These are phyloP conservation scores for Sphagnum contortum DNA, from an alignment of 225 moss, liverwort and hornwort genomes.

Conservation along the genomic window DNA sequence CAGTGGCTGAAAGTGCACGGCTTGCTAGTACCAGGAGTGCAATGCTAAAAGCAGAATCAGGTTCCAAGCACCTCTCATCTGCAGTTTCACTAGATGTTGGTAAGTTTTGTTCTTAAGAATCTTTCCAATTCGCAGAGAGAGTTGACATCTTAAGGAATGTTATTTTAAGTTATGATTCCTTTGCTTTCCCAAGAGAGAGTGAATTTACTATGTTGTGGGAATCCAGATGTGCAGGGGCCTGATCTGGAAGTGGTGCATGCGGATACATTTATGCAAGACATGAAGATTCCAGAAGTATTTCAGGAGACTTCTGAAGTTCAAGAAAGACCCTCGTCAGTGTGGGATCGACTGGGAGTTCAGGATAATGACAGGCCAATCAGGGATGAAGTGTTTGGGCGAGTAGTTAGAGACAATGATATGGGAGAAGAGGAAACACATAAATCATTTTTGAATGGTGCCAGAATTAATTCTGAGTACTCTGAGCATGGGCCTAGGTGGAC, in stretches of 20 bases:
- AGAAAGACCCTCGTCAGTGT: constrained; percentile 50
- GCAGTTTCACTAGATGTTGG: constrained; percentile 68
- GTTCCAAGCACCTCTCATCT: constrained; percentile 69
- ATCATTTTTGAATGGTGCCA: constrained; percentile 23
- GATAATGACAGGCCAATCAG: constrained; percentile 21
- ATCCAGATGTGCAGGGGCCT: constrained; percentile 39
- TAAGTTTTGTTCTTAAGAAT: constrained; percentile 5
- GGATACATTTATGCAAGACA: constrained; percentile 5
- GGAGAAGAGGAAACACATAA: constrained; percentile 27
- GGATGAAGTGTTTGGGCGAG: constrained; percentile 11
- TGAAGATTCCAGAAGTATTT: constrained; percentile 1
- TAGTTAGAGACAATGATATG: constrained; percentile 8
- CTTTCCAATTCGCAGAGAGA: not conserved
- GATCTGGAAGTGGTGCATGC: constrained; percentile 28
- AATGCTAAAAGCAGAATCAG: constrained; percentile 49
- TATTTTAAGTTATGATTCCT: no score
- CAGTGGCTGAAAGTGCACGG: constrained; percentile 34
- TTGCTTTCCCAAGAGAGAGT: no score
- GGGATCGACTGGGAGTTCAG: constrained; percentile 73
- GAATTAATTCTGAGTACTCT: constrained; percentile 4
- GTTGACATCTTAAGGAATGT: no score
- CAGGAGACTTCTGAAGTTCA: constrained; percentile 5
- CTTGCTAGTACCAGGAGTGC: constrained; percentile 51
- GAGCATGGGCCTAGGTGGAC: constrained; percentile 63
- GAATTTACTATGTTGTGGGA: constrained; percentile 14